Evolutionary conservation across 1,139 yeast species (phyloP), one percentile per base, ranked within the genome.

Genomic region (Wickerhamomyces sp.): DNA sequence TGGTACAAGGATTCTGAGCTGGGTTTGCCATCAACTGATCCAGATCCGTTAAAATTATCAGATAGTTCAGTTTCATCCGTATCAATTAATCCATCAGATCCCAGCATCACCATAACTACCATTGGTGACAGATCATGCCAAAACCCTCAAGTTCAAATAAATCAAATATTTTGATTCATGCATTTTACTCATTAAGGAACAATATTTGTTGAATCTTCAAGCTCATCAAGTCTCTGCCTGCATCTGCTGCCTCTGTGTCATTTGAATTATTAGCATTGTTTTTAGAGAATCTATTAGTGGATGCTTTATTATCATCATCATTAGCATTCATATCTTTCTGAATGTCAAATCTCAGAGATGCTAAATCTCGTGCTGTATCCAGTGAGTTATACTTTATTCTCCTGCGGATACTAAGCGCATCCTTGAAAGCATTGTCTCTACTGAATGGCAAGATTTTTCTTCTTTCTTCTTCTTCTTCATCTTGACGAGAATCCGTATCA

Each of bases 181-280:
- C n/a, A 13, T 19, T 15, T 13, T 27, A 51, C 40, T 52, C 58
- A 27, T 51, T 53, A 33, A 52, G 34, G 38, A 58, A 59, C n/a
- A 60, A 32, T 25, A 50, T 45, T 37, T 56, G 51, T 40, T 61
- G 65, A 24, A 59, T 31, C 35, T 61, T 59, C 32, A 54, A 38
- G 14, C 55, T 52, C 45, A 60, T 41, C 43, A 63, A 40, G 31
- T 53, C 54, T 35, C 60, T 50, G 19, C 56, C 47, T 4, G 54
- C 52, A 15, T 46, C 50, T 2, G 55, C 53, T 4, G 54, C 54
- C 1, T 43, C 18, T 3, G 35, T 36, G 18, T 34, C 39, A 3
- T 41, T 30, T 25, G 25, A 10, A 34, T 32, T 3, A 26, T 36
- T 19, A 21, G 4, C 26, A 17, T 14, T 29, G n/a, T 29, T 17